Percentiles rank a stretch among this genome's conserved stretches.
Conservation (phyloP, 768 basidiomycete species). For the Flagelloscypha sp. region DNA sequence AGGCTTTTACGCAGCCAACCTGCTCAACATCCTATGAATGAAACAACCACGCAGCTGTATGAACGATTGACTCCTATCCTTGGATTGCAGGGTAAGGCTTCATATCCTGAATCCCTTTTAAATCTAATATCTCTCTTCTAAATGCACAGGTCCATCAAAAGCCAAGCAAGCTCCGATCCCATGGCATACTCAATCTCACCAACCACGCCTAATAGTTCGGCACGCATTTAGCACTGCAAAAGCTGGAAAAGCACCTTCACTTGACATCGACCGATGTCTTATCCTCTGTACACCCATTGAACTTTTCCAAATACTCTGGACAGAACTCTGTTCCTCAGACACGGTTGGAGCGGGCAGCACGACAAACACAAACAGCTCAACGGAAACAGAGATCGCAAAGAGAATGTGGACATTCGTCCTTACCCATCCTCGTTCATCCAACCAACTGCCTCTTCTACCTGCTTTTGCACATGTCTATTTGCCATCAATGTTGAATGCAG, state of each 20-base stretch:
- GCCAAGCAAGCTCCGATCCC: constrained; percentile 19
- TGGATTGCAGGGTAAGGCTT: too few relatives aligned
- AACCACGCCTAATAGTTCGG: constrained; percentile 50
- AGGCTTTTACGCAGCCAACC: not conserved
- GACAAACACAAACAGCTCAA: too few relatives aligned
- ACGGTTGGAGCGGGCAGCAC: too few relatives aligned
- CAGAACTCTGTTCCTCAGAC: constrained; percentile 46
- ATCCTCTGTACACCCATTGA: constrained; percentile 45
- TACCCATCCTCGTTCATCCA: constrained; percentile 46
- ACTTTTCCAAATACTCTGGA: constrained; percentile 65
- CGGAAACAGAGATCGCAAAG: constrained; percentile 55
- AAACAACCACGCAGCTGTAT: not conserved
- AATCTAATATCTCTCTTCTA: too few relatives aligned
- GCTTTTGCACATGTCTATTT: constrained; percentile 64
- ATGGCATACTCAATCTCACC: constrained; percentile 48
- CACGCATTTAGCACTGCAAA: constrained; percentile 49
- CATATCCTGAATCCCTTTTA: too few relatives aligned
- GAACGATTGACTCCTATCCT: too few relatives aligned
- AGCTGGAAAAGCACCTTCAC: constrained; percentile 50
- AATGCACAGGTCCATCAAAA: too few relatives aligned
- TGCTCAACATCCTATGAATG: not conserved
- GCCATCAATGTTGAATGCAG: constrained; percentile 43
- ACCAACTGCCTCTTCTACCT: constrained; percentile 56
- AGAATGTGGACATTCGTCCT: constrained; percentile 64
- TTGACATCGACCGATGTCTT: constrained; percentile 65